Evolutionary conservation across 2,329 filamentous ascomycete genomes (phyloP).

Genomic region (Neofusicoccum laricinum): DNA sequence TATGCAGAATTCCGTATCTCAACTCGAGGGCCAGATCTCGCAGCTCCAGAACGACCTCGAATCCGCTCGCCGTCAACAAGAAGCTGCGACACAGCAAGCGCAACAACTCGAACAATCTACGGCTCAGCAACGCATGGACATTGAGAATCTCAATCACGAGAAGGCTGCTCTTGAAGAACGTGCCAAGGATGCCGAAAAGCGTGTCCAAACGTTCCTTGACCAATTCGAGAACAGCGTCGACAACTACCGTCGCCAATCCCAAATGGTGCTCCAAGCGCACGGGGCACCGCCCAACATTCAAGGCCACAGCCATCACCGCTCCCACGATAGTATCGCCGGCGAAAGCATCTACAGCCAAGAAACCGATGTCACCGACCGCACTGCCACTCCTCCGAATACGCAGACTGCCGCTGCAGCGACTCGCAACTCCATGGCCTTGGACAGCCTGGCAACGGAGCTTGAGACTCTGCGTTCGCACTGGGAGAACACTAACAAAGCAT

Average conservation of each 20-base stretch:
- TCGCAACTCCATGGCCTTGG: conserved; percentile 70
- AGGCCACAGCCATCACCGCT: conserved; percentile 41
- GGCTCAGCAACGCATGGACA: conserved; percentile 60
- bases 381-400: conserved; percentile 28
- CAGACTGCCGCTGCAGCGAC: conserved; percentile 29
- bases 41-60: conserved; percentile 68
- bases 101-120: conserved; percentile 54
- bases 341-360: conserved; percentile 47
- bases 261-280: conserved; percentile 25
- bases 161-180: conserved; percentile 78
- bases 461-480: conserved; percentile 88
- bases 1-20: conserved; percentile 61
- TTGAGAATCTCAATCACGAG: conserved; percentile 80
- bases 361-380: conserved; percentile 31
- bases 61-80: conserved; percentile 64
- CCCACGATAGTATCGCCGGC: conserved; percentile 60
- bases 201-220: conserved; percentile 87
- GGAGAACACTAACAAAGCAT: conserved; percentile 95
- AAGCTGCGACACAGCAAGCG: conserved; percentile 53
- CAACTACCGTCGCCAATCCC: conserved; percentile 79
- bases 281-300: neutral
- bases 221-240: conserved; percentile 93
- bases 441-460: conserved; percentile 87
- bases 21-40: conserved; percentile 69
- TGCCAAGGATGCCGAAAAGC: conserved; percentile 85